Evolutionary conservation across 768 basidiomycete species (phyloP).

Genomic region (Leccinum broughii): DNA sequence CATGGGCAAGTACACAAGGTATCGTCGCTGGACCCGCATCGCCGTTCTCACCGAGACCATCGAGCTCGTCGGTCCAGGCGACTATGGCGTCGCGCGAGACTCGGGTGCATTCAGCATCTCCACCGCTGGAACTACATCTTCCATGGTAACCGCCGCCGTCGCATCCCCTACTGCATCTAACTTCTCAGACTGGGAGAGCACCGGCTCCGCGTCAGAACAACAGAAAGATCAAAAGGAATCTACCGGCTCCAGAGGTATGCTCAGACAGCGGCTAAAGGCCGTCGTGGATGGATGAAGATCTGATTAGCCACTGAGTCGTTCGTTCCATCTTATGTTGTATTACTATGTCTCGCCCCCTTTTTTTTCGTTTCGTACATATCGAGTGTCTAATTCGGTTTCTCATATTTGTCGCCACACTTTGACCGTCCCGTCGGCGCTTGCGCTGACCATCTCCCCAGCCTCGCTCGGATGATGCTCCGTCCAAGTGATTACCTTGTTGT

Average conservation of each 20-base stretch:
- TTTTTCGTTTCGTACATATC: constrained; percentile 1
- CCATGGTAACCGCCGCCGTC: constrained; percentile 27
- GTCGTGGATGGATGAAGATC: constrained; percentile 30
- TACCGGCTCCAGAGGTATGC: constrained; percentile 13
- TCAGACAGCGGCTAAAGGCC: constrained; percentile 34
- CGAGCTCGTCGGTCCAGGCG: constrained; percentile 48
- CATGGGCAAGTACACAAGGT: constrained; percentile 90
- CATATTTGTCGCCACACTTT: constrained; percentile 78
- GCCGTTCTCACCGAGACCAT: constrained; percentile 75
- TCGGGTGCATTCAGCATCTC: constrained; percentile 23
- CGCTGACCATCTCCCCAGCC: constrained; percentile 80
- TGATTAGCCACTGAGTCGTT: constrained; percentile 12
- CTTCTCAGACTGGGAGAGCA: constrained; percentile 33
- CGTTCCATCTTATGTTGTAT: constrained; percentile 25
- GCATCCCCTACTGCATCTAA: constrained; percentile 31
- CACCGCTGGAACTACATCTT: constrained; percentile 14
- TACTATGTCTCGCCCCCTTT: constrained; percentile 6
- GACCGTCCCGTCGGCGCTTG: constrained; percentile 87
- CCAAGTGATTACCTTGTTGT: constrained; percentile 88
- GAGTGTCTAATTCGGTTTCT: constrained; percentile 5
- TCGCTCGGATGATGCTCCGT: constrained; percentile 86
- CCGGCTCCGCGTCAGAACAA: constrained; percentile 25
- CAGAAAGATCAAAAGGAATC: constrained; percentile 22
- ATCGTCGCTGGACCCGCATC: constrained; percentile 83
- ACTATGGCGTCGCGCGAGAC: constrained; percentile 32